Conservation (phyloP, 179 eudicot genomes). For the Drosera spatulata region DNA sequence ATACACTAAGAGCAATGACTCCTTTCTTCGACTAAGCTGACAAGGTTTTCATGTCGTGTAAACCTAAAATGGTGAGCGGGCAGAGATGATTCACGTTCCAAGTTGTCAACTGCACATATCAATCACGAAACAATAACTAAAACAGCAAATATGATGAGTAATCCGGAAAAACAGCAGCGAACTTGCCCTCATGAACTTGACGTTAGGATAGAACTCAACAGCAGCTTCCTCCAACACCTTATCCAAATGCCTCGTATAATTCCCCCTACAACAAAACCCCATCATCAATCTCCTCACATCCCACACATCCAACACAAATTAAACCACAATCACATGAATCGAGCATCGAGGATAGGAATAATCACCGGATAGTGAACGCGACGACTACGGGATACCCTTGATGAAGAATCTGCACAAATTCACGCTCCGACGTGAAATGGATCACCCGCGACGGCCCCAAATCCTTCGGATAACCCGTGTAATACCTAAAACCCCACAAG, state of each 20-base stretch:
- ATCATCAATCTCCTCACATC: too few species aligned
- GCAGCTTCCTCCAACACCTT: slow-evolving; percentile 90
- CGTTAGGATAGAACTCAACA: slow-evolving; percentile 70
- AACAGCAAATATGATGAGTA: not conserved
- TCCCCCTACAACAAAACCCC: slow-evolving; percentile 42
- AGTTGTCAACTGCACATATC: too few species aligned
- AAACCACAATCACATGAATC: too few species aligned
- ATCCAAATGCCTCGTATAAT: slow-evolving; percentile 77
- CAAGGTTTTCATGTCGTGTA: too few species aligned
- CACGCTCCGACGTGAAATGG: slow-evolving; percentile 91
- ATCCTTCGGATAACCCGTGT: slow-evolving; percentile 91
- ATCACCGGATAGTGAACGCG: slow-evolving; percentile 83
- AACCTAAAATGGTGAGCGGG: too few species aligned
- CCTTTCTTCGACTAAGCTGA: too few species aligned
- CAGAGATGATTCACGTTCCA: too few species aligned
- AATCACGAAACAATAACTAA: too few species aligned
- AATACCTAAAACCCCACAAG: slow-evolving; percentile 33
- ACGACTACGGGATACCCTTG: slow-evolving; percentile 81
- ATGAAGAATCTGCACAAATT: slow-evolving; percentile 85
- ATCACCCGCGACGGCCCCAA: slow-evolving; percentile 85
- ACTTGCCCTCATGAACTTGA: slow-evolving; percentile 87
- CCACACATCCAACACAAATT: too few species aligned
- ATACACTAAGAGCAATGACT: too few species aligned
- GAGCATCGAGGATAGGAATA: not conserved
- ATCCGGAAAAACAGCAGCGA: not conserved